Evolutionary conservation across 352 stramenopile species (phyloP).

Genomic region (Vaucheria bursata): DNA sequence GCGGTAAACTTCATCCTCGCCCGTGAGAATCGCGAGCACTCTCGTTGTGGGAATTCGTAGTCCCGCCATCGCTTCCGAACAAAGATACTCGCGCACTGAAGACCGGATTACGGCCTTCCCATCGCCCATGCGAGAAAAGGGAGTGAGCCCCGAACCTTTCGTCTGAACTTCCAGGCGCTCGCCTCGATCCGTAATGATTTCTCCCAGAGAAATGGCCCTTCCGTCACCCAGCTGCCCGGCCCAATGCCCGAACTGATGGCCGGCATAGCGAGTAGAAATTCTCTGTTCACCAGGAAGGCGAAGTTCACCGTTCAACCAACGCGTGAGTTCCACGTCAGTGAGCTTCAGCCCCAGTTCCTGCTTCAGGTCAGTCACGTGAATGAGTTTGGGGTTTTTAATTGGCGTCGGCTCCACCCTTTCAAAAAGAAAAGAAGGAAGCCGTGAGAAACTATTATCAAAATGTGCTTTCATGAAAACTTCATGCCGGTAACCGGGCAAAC

Average conservation of each 20-base stretch:
- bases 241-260: slow-evolving; percentile 76
- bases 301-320: no score
- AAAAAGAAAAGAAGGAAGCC: no score
- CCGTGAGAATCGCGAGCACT: slow-evolving; percentile 58
- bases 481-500: not conserved
- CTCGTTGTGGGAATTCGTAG: slow-evolving; percentile 81
- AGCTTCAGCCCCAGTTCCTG: no score
- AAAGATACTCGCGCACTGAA: slow-evolving; percentile 88
- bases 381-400: no score
- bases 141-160: slow-evolving; percentile 85
- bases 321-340: no score
- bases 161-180: slow-evolving; percentile 84
- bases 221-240: slow-evolving; percentile 74
- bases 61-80: slow-evolving; percentile 83
- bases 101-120: slow-evolving; percentile 63
- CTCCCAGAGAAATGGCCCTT: slow-evolving; percentile 64
- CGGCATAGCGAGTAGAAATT: slow-evolving; percentile 72
- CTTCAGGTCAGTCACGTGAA: no score
- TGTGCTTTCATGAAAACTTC: not conserved
- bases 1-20: slow-evolving; percentile 68
- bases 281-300: no score
- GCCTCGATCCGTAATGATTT: no score
- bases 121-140: slow-evolving; percentile 69
- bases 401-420: no score
- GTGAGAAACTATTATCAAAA: no score